phyloP scores from a whole-genome alignment of 2,329 filamentous ascomycete species.

The Colletotrichum ledebouriae region DNA sequence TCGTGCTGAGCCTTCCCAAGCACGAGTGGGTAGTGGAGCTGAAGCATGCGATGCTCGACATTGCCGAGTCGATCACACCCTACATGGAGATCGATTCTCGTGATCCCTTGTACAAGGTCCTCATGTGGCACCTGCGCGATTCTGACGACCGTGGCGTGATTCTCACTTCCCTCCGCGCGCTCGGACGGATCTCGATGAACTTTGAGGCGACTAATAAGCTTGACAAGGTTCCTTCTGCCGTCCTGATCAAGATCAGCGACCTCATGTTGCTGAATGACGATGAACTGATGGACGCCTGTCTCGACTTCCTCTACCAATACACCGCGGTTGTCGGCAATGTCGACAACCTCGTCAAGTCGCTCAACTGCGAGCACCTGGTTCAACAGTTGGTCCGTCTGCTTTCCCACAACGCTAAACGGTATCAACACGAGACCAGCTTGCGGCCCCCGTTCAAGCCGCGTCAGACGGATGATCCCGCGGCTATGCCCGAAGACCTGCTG shows the following conservation, averaged over 20 bases:
- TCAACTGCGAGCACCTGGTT: slow-evolving; percentile 76
- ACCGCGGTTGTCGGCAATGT: slow-evolving; percentile 89
- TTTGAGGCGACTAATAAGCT: slow-evolving; percentile 84
- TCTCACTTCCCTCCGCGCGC: slow-evolving; percentile 81
- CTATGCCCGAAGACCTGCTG: slow-evolving; percentile 80
- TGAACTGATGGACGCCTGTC: slow-evolving; percentile 86
- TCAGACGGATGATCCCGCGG: slow-evolving; percentile 71
- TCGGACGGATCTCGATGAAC: slow-evolving; percentile 91
- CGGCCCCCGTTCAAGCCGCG: slow-evolving; percentile 69
- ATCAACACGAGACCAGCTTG: slow-evolving; percentile 71
- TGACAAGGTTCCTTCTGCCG: slow-evolving; percentile 74
- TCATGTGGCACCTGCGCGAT: slow-evolving; percentile 71
- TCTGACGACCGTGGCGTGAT: slow-evolving; percentile 86
- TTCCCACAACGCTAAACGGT: slow-evolving; percentile 77
- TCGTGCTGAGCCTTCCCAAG: slow-evolving; percentile 82
- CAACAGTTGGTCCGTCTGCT: slow-evolving; percentile 85
- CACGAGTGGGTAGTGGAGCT: slow-evolving; percentile 82
- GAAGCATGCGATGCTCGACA: slow-evolving; percentile 91
- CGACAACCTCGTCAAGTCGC: slow-evolving; percentile 74
- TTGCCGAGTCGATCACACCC: slow-evolving; percentile 89
- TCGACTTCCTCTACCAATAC: slow-evolving; percentile 97
- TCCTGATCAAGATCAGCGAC: slow-evolving; percentile 77
- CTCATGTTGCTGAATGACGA: slow-evolving; percentile 90
- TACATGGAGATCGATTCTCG: slow-evolving; percentile 79
- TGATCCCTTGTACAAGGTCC: slow-evolving; percentile 83